Base-by-base conservation (phyloP, 192 early-diverging fungal species). In the Linnemannia hyalina region DNA sequence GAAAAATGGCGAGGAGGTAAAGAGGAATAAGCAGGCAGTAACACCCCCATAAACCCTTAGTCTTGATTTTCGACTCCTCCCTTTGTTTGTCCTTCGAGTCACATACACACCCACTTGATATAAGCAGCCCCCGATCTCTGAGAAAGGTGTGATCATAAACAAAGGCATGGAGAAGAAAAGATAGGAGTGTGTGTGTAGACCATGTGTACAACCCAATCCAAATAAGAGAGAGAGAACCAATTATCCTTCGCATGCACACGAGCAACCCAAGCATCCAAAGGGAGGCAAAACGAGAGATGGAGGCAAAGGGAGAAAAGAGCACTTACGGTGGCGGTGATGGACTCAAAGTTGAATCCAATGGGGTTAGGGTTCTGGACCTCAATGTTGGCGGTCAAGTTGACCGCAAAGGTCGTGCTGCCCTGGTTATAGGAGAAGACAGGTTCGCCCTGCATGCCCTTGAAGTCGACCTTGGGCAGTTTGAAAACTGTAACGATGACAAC, bases 351-450 rank as follows among this genome's bases (percentile, higher is more conserved):
- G 60, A 90, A 80, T 23, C 89, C 88, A 63, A 88, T 49, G 57
- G 89, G 82, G 68, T 91, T 91, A n/a, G 90, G 90, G 74, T 91
- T 91, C 26, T 76, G 60, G 74, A 91, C 89, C 9, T 77, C 54
- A 47, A 91, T 88, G 41, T 82, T 69, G 18, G 84, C 84, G 18
- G 70, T 74, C 38, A 90, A 76, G 20, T 80, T 87, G 55, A 91
- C 84, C 6, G 60, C 41, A n/a, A 89, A 77, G 8, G 77, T 82
- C 38, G 83, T 70, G 18, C 69, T 71, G 16, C 77, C 86, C 20
- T 88, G 72, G 46, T 85, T 78, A 49, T 82, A 54, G 10, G 4
- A 6, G 78, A 85, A 60, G 41, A 68, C 11, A 65, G 80, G 52
- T 2, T 69, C 15, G 32, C 36, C 20, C 15, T 85, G 29, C 57